These are phyloP conservation scores for Russula olivacea DNA, from an alignment of 768 basidiomycete species.

Conservation along the genomic window DNA sequence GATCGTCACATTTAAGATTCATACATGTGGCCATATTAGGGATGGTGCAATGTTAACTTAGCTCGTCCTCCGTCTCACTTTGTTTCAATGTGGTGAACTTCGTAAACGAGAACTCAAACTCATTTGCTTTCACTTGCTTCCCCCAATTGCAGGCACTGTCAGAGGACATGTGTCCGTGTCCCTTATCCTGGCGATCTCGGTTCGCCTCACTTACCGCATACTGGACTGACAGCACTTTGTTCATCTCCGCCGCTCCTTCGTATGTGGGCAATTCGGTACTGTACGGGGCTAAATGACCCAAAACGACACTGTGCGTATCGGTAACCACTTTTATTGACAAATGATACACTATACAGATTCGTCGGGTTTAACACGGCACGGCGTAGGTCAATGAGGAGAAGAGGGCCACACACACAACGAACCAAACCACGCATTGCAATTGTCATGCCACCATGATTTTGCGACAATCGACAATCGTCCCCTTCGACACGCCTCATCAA, in stretches of 20 bases:
- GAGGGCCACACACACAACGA: not conserved
- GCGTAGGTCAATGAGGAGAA: not conserved
- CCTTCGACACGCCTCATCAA: not conserved
- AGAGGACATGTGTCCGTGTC: not conserved
- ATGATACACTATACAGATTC: not conserved
- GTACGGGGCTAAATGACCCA: not conserved
- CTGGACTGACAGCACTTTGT: not conserved
- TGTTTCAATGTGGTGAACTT: not conserved
- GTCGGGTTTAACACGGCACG: not conserved
- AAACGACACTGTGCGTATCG: not conserved
- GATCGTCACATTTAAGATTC: no score
- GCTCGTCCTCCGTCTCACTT: no score
- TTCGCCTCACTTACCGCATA: not conserved
- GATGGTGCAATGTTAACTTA: not conserved
- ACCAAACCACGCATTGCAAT: not conserved
- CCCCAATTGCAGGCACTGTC: not conserved
- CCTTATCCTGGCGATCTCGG: not conserved
- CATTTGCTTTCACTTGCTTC: not conserved
- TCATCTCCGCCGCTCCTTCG: not conserved
- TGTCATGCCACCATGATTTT: not conserved
- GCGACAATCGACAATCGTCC: not conserved
- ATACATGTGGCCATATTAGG: not conserved
- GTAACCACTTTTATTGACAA: not conserved
- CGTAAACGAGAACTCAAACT: not conserved
- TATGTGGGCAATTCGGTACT: not conserved